Evolutionary conservation across 2,329 filamentous ascomycete genomes (phyloP).

Genomic region (Alternaria longipes): DNA sequence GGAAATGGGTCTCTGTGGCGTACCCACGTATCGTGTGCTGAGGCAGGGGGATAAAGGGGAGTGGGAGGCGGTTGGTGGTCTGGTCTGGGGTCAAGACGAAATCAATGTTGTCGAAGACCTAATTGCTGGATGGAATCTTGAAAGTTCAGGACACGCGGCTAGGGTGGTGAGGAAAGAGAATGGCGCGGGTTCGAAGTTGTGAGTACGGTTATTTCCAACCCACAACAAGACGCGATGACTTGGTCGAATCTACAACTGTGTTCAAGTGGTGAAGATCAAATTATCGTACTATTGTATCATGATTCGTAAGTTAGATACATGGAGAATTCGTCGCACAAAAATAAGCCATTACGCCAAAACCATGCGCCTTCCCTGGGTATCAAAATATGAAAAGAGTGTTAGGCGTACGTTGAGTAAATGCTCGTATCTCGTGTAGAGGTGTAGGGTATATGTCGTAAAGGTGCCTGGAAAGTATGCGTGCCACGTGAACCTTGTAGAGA

Average conservation of each 20-base stretch:
- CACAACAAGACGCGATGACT: background rate
- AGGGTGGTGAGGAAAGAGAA: slow-evolving; percentile 15
- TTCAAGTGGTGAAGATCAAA: background rate
- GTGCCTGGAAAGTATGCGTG: background rate
- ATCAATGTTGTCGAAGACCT: slow-evolving; percentile 46
- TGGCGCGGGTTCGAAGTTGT: slow-evolving; percentile 11
- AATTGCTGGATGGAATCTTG: slow-evolving; percentile 44
- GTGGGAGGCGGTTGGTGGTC: slow-evolving; percentile 33
- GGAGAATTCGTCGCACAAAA: background rate
- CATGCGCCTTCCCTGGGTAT: background rate
- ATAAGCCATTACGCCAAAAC: slow-evolving; percentile 1
- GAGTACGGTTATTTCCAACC: background rate
- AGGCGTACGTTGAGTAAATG: background rate
- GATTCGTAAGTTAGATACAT: background rate
- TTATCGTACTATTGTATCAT: background rate
- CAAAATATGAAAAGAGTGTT: background rate
- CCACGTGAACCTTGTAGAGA: background rate
- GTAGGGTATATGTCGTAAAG: background rate
- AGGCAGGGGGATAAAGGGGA: slow-evolving; percentile 14
- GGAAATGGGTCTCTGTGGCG: slow-evolving; percentile 43
- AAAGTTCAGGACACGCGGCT: slow-evolving; percentile 13
- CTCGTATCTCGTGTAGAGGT: background rate
- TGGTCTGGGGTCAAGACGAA: slow-evolving; percentile 50
- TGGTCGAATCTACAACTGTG: background rate
- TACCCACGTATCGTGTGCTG: slow-evolving; percentile 45